These are phyloP conservation scores for Eucalyptus cladocalyx DNA, from an alignment of 345 rosid species.

Conservation along the genomic window DNA sequence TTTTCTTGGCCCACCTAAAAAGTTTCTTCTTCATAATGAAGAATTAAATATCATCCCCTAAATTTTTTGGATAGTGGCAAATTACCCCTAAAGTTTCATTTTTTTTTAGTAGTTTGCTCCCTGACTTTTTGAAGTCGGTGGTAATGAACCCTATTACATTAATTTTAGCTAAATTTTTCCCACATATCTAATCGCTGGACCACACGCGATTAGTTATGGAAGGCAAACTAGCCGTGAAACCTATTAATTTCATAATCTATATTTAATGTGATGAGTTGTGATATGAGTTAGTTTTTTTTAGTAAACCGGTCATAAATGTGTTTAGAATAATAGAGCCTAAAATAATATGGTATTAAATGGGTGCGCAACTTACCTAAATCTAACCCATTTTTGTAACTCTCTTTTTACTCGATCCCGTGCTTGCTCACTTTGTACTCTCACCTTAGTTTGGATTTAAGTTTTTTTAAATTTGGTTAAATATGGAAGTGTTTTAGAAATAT, in stretches of 20 bases:
- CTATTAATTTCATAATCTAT: no score
- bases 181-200: not conserved
- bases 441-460: no score
- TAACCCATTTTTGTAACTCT: fast-evolving
- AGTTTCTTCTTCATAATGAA: not conserved
- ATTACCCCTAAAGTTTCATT: not conserved
- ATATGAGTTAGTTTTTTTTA: no score
- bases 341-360: no score
- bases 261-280: no score
- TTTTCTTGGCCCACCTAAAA: not conserved
- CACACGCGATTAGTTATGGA: fast-evolving
- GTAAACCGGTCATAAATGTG: fast-evolving
- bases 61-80: not conserved
- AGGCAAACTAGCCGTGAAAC: no score
- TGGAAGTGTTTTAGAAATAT: no score
- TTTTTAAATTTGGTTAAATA: fast-evolving
- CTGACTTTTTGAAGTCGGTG: not conserved
- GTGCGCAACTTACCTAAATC: no score
- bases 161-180: not conserved
- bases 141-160: not conserved
- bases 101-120: not conserved
- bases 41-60: not conserved
- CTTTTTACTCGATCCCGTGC: no score
- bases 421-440: no score
- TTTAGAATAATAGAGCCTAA: no score